Base-by-base conservation (phyloP, 2,329 filamentous ascomycete species). In the Hymenoscyphus repandus region DNA sequence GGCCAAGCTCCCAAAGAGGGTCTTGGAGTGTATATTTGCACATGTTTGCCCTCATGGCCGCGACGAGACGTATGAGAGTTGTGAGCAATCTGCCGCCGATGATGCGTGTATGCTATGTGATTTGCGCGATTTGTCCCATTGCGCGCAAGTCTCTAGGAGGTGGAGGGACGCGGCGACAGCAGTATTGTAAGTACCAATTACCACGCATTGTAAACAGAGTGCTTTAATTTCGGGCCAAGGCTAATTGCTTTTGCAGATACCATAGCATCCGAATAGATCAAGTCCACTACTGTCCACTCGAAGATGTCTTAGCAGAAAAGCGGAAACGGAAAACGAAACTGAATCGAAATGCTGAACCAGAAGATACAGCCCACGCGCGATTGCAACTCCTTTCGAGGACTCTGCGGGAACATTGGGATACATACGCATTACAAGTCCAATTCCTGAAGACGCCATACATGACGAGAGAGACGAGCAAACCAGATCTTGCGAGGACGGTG, bases 101-200 rank as follows among this genome's bases (percentile, higher is more conserved):
- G 84, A 90, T 71, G 83, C 83, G 50, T 97, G 92, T 72, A 92
- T 93, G 87, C 83, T 95, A 59, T 97, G 92, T 72, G 90, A 96
- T 71, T 78, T 93, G 74, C 84, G 91, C 59, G 90, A 96, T 69
- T 79, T 96, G 50, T 83, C 90, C 47, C 83, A 89, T 68, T 92
- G 88, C 67, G 82, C 83, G 36, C 76, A 81, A 66, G 88, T 89
- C 45, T 88, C 82, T 67, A 82, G 81, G 62, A 76, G 76, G 62
- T 97, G 91, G 91, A 74, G 76, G 51, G 63, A 65, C n/a, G 63
- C 68, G 45, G 79, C 74, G 41, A 61, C 73, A 39, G 72, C 71
- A 52, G 68, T 78, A 49, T 67, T 85, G 87, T 95, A 76, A 68
- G 86, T 78, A 39, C 37, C 32, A 40, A 38, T 7, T 7, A 27